phyloP scores from a whole-genome alignment of 805 yeast species.

The Saitoella complicata region DNA sequence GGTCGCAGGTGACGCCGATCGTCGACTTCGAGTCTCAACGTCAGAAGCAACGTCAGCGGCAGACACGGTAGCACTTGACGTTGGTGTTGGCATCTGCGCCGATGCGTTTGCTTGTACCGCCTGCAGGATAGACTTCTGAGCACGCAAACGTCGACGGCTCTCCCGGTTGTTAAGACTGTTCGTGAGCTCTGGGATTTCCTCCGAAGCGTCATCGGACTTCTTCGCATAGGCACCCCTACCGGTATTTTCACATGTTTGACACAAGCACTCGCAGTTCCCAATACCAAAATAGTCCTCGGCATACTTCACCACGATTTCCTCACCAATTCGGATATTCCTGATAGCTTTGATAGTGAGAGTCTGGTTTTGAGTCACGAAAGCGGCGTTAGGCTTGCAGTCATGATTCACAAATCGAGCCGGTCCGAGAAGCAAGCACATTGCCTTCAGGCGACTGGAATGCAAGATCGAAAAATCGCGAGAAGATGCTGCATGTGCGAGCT shows the following conservation, averaged over 20 bases:
- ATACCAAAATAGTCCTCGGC: conserved; percentile 29
- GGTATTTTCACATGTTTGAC: conserved; percentile 27
- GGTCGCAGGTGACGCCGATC: no score
- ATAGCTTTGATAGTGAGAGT: conserved; percentile 23
- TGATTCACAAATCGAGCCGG: conserved; percentile 35
- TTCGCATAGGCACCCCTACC: conserved; percentile 19
- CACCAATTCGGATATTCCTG: conserved; percentile 26
- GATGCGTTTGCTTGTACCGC: no score
- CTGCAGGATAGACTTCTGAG: no score
- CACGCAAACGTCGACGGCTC: no score
- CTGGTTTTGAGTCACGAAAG: conserved; percentile 19
- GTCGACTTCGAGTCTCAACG: no score
- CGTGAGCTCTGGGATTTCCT: no score
- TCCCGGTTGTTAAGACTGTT: no score
- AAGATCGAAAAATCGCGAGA: conserved; percentile 28
- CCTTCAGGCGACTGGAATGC: conserved; percentile 22
- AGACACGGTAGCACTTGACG: no score
- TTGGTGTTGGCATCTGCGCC: no score
- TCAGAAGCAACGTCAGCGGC: no score
- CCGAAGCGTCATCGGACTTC: no score
- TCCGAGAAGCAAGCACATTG: conserved; percentile 30
- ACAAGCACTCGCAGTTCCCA: conserved; percentile 28
- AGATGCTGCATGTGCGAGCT: conserved; percentile 17
- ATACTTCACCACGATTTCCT: conserved; percentile 32
- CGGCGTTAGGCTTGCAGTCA: conserved; percentile 30